These are phyloP conservation scores for Mitragyna speciosa DNA, from an alignment of 257 asterid genomes.

Conservation along the genomic window DNA sequence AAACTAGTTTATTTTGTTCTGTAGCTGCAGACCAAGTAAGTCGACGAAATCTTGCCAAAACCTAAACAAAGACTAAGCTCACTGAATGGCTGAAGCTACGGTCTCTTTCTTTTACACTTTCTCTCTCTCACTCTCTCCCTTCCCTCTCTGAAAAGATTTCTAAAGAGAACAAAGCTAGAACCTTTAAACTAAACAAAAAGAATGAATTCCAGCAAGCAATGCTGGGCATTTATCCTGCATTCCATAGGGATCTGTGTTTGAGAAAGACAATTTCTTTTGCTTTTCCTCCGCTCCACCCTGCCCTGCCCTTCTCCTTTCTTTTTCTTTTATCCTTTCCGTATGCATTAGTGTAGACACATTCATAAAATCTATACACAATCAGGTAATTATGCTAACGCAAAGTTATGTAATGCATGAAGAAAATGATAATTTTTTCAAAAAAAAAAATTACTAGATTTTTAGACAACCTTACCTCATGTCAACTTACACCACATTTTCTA, in stretches of 20 bases:
- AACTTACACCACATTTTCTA: too few species aligned
- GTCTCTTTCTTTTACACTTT: slow-evolving; percentile 35
- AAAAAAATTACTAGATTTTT: too few species aligned
- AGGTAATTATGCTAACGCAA: too few species aligned
- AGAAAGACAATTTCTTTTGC: slow-evolving; percentile 90
- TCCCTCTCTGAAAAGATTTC: slow-evolving; percentile 45
- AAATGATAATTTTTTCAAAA: too few species aligned
- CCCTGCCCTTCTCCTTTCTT: slow-evolving; percentile 23
- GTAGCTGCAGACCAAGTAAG: slow-evolving; percentile 55
- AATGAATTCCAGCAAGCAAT: slow-evolving; percentile 85
- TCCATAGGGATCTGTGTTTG: slow-evolving; percentile 94
- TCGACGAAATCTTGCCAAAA: slow-evolving; percentile 33
- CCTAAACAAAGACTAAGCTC: slow-evolving; percentile 34
- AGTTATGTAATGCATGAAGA: too few species aligned
- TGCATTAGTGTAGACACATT: too few species aligned
- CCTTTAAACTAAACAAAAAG: slow-evolving; percentile 89
- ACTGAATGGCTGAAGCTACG: slow-evolving; percentile 35
- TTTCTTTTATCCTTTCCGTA: slow-evolving; percentile 28
- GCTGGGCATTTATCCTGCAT: slow-evolving; percentile 80
- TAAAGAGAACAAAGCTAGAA: slow-evolving; percentile 55
- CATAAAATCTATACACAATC: not conserved
- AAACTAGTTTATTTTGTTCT: slow-evolving; percentile 48
- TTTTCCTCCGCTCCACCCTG: slow-evolving; percentile 39
- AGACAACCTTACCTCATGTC: too few species aligned
- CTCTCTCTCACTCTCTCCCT: slow-evolving; percentile 9